Base-by-base conservation (phyloP, 352 stramenopile species). In the Phytopythium mirpurense region DNA sequence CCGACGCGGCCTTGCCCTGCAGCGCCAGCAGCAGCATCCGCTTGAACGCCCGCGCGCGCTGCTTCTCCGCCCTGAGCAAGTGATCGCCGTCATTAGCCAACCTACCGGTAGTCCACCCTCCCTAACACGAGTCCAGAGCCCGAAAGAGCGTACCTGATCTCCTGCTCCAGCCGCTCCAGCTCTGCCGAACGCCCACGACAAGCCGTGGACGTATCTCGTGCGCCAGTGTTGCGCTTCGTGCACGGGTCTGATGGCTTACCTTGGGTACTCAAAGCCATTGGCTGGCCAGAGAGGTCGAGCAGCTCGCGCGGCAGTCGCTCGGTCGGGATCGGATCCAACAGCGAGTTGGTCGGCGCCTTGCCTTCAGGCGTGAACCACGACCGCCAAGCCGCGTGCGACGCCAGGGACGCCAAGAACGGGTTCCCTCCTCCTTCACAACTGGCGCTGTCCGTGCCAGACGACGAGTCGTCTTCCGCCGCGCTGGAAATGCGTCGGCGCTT, bases 11-110 rank as follows among this genome's bases (percentile, higher is more conserved):
- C 55, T 74, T 76, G 45, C 75, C 72, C 49, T 82, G 78, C 19
- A 89, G 65, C 61, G 80, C 74, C 57, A 63, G 63, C 40, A 89
- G 51, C 24, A 89, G 61, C 49, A 83, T 65, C 26, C 75, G 51
- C 34, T 75, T 62, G 37, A 89, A 89, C 4, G 60, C 67, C 4
- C 56, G 72, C 0, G 63, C 71, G 35, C 57, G 57, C 45, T 66
- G 64, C 50, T 76, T 84, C 42, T 87, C 78, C 19, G 23, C 60
- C 47, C 62, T 63, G 41, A 21, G 54, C 16, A 63, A 9, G 29
- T 9, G 9, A 9, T 32, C 29, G 18, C 19, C 56, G 19, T 46
- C n/a, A 52, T 32, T 9, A 32, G n/a, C n/a, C n/a, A n/a, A n/a
- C n/a, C n/a, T n/a, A n/a, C n/a, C n/a, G n/a, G n/a, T n/a, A n/a